These are phyloP conservation scores for Paramecium caudatum DNA, from an alignment of 73 alveolate species.

Conservation along the genomic window DNA sequence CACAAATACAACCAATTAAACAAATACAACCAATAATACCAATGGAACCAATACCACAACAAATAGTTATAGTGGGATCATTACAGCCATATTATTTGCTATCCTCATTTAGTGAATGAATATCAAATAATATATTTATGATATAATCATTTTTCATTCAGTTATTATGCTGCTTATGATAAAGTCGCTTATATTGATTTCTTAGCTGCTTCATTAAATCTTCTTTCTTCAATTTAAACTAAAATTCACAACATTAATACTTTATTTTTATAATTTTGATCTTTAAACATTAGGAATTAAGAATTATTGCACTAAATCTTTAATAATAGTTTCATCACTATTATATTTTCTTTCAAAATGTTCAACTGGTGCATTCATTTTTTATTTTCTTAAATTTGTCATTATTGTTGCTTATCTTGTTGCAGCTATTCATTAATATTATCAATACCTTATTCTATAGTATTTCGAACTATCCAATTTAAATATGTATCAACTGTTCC, in stretches of 20 bases:
- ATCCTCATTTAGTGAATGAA: not conserved
- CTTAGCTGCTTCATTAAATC: slow-evolving; percentile 98
- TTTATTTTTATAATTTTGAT: slow-evolving; percentile 90
- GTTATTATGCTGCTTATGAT: slow-evolving; percentile 84
- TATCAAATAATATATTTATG: not conserved
- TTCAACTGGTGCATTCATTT: slow-evolving; percentile 93
- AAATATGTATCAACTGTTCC: slow-evolving; percentile 97
- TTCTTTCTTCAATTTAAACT: slow-evolving; percentile 96
- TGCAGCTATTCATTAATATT: slow-evolving; percentile 68
- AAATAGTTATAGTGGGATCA: not conserved
- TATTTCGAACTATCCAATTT: slow-evolving; percentile 89
- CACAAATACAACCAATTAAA: not conserved
- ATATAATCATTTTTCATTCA: slow-evolving; percentile 67
- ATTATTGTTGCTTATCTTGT: slow-evolving; percentile 92
- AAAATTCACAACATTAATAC: slow-evolving; percentile 48
- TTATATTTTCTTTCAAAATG: slow-evolving; percentile 94
- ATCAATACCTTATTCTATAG: slow-evolving; percentile 86
- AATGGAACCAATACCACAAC: not conserved
- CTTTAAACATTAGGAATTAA: slow-evolving; percentile 97
- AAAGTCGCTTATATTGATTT: slow-evolving; percentile 88
- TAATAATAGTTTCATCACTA: slow-evolving; percentile 93
- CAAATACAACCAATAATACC: not conserved
- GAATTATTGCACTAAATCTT: slow-evolving; percentile 96
- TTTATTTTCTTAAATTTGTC: slow-evolving; percentile 94
- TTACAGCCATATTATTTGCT: not conserved